These are phyloP conservation scores for Nicotiana tabacum DNA, from an alignment of 257 asterid species.

Conservation along the genomic window DNA sequence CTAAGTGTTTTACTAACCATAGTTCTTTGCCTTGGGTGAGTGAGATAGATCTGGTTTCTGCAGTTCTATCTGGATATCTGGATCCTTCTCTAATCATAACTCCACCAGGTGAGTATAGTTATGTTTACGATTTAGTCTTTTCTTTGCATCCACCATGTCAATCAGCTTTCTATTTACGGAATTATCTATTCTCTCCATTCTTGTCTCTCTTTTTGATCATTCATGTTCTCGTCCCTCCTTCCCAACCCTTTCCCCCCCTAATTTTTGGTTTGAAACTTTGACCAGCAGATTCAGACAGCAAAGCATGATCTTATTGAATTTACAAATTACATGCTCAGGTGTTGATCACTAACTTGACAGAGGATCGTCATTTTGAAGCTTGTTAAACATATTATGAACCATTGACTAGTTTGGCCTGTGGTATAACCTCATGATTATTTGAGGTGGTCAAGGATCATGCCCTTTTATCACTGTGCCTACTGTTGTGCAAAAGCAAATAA, in stretches of 20 bases:
- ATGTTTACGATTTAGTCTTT: background rate
- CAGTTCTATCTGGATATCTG: conserved; percentile 64
- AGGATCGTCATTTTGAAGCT: background rate
- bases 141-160: background rate
- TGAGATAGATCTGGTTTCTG: conserved; percentile 68
- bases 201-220: background rate
- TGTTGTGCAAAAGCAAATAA: background rate
- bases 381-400: background rate
- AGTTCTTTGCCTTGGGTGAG: conserved; percentile 53
- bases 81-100: conserved; percentile 59
- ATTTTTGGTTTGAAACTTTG: background rate
- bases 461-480: background rate
- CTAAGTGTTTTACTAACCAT: conserved; percentile 26
- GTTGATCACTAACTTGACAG: background rate
- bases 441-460: background rate
- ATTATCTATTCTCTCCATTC: background rate
- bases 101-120: conserved; percentile 59
- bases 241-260: background rate
- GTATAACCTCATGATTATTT: background rate
- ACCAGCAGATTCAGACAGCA: background rate
- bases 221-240: background rate
- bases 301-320: background rate
- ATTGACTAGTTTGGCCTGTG: background rate
- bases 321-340: background rate
- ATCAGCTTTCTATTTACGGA: background rate